Evolutionary conservation across 768 basidiomycete species (phyloP).

Genomic region (Tylopilus sp.): DNA sequence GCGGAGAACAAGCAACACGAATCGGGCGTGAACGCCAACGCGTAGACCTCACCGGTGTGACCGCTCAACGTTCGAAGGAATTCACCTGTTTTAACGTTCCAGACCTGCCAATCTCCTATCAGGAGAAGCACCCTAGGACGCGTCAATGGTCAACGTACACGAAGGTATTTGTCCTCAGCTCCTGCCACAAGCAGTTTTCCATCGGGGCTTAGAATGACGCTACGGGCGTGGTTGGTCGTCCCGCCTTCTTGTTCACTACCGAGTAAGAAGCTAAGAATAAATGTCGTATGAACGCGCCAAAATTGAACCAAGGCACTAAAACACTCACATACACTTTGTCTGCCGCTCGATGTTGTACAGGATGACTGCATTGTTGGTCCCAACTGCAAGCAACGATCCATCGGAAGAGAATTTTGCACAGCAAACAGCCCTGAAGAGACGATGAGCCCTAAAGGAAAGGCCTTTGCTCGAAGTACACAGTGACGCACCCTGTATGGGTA

Average conservation of each 20-base stretch:
- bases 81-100: slow-evolving; percentile 23
- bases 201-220: slow-evolving; percentile 32
- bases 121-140: background rate
- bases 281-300: background rate
- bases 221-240: slow-evolving; percentile 30
- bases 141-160: slow-evolving; percentile 19
- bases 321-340: slow-evolving; percentile 27
- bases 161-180: slow-evolving; percentile 33
- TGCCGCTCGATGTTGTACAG: slow-evolving; percentile 26
- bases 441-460: slow-evolving; percentile 10
- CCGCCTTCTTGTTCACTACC: slow-evolving; percentile 21
- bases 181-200: slow-evolving; percentile 31
- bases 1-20: slow-evolving; percentile 34
- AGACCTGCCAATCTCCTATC: slow-evolving; percentile 19
- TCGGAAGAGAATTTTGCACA: slow-evolving; percentile 32
- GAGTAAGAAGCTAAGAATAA: slow-evolving; percentile 23
- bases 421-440: slow-evolving; percentile 25
- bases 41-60: slow-evolving; percentile 35
- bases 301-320: background rate
- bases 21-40: slow-evolving; percentile 33
- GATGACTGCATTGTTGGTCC: slow-evolving; percentile 30
- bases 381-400: slow-evolving; percentile 31
- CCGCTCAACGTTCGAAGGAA: slow-evolving; percentile 30
- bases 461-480: slow-evolving; percentile 12
- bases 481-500: slow-evolving; percentile 73